A percentile compares a stretch with the other conserved stretches of the same genome.
Evolutionary conservation across 2,329 filamentous ascomycete species (phyloP).

Genomic region (Aschersonia sp.): DNA sequence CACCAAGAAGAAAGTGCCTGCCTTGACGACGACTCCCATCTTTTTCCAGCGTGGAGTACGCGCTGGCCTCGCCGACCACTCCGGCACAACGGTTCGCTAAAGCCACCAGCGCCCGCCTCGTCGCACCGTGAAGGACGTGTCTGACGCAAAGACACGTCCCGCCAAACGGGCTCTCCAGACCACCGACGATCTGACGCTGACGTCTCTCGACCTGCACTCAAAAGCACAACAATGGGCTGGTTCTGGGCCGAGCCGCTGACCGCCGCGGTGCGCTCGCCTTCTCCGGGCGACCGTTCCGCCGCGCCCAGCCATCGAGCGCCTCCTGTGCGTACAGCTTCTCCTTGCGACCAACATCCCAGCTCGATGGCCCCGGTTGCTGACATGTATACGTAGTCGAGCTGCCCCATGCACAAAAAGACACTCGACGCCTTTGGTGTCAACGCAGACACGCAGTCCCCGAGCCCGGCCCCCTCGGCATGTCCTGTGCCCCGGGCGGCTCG

Average conservation of each 20-base stretch:
- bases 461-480: conserved; percentile 21
- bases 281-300: conserved; percentile 17
- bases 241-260: conserved; percentile 42
- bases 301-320: conserved; percentile 14
- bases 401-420: conserved; percentile 43
- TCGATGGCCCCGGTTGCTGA: too few relatives aligned
- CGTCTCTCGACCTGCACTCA: neutral
- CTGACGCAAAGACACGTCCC: too few relatives aligned
- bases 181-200: too few relatives aligned
- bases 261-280: conserved; percentile 14
- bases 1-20: neutral
- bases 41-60: too few relatives aligned
- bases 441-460: conserved; percentile 11
- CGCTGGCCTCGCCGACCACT: too few relatives aligned
- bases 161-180: too few relatives aligned
- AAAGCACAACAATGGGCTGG: conserved; percentile 36
- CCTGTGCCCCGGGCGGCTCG: conserved; percentile 28
- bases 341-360: too few relatives aligned
- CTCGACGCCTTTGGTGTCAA: conserved; percentile 27
- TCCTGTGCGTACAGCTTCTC: conserved; percentile 14
- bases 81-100: too few relatives aligned
- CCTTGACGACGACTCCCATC: too few relatives aligned
- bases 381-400: conserved; percentile 25
- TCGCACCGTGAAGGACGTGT: too few relatives aligned
- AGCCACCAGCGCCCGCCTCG: too few relatives aligned